phyloP scores from a whole-genome alignment of 257 asterid genomes.

The Vinca minor region DNA sequence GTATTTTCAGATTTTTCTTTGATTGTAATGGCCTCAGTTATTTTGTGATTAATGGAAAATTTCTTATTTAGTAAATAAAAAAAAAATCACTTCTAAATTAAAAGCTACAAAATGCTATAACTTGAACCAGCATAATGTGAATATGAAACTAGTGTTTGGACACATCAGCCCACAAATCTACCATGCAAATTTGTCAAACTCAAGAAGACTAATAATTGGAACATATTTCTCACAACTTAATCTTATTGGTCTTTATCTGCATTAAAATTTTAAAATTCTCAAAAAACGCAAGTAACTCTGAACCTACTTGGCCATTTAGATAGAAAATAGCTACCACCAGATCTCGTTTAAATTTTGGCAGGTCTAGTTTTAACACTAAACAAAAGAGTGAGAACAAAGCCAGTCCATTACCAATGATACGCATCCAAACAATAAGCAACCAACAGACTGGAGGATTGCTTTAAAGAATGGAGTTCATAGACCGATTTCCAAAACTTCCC shows the following conservation, averaged over 20 bases:
- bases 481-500: not conserved
- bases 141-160: not conserved
- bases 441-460: not conserved
- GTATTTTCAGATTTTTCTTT: no score
- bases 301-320: not conserved
- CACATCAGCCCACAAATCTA: not conserved
- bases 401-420: not conserved
- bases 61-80: no score
- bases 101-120: not conserved
- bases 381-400: not conserved
- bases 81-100: not conserved
- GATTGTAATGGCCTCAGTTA: no score
- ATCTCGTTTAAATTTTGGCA: not conserved
- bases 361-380: not conserved
- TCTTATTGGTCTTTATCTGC: not conserved
- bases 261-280: not conserved
- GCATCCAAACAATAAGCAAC: not conserved
- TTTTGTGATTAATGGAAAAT: no score
- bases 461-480: not conserved
- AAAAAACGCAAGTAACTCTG: not conserved
- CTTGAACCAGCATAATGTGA: not conserved
- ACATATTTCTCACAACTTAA: not conserved
- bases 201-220: not conserved
- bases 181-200: not conserved
- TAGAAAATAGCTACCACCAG: not conserved